Evolutionary conservation across 148 eudicot genomes (phyloP), one percentile per base, ranked within the genome.

Genomic region (Diospyros kaki): DNA sequence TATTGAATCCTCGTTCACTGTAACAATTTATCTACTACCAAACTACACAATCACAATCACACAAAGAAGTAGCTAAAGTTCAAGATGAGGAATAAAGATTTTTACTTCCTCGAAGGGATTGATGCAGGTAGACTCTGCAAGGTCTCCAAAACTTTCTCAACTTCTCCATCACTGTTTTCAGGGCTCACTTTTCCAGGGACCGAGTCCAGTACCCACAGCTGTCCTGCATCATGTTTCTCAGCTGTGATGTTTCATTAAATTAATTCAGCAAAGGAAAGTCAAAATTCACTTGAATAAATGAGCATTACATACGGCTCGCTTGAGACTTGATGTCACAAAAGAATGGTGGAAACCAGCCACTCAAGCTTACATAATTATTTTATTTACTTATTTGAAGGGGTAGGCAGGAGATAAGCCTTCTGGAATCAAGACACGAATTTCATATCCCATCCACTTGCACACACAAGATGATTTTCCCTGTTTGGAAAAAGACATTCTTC

Each of bases 141-240:
- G 48, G 98, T 96, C 77, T 87, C 83, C 88, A 96, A 80, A 69
- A 96, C 98, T 77, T 85, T 86, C 87, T 96, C 99, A 79, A 96
- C 99, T 75, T 96, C 99, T 79, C 98, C 87, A 64, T 85, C 85
- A 63, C 87, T 83, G 39, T 86, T 81, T 58, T 87, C 88, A 72
- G 84, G 83, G 76, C 72, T 83, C 80, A 91, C 90, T 69, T 86
- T 81, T 76, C 99, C 98, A 66, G 99, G 94, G 60, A 93, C 94
- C 0, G 99, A 96, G 82, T 96, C 99, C 82, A 96, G 73, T 54
- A 93, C 89, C 99, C 99, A 96, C 75, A 95, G 82, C 98, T 95
- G 97, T 75, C 86, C 95, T 94, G 96, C 94, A 87, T 72, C 88
- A 88, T 73, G 74, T 75, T 51, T 77, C 73, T 80, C 66, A 68